phyloP scores from a whole-genome alignment of 768 basidiomycete genomes.

The Suillus subluteus region DNA sequence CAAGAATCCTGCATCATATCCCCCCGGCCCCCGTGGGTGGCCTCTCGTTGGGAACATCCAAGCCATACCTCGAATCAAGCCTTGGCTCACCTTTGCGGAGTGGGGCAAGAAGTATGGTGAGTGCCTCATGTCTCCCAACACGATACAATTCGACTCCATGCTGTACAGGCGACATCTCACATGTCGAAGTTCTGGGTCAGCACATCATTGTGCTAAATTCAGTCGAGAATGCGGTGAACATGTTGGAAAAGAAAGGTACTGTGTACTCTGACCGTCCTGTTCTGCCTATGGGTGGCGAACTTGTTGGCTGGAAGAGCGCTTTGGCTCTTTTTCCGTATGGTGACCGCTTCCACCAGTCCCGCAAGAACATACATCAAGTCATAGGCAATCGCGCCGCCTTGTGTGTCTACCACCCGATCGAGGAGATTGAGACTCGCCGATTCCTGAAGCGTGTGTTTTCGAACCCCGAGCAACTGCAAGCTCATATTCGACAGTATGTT shows the following conservation, averaged over 20 bases:
- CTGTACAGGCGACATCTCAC: conserved; percentile 57
- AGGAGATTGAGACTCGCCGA: too few relatives aligned
- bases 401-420: conserved; percentile 15
- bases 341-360: conserved; percentile 44
- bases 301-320: conserved; percentile 36
- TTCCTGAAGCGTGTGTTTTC: too few relatives aligned
- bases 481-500: too few relatives aligned
- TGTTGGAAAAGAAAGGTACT: conserved; percentile 68
- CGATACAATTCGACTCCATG: too few relatives aligned
- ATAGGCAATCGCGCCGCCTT: conserved; percentile 46
- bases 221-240: conserved; percentile 49
- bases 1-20: too few relatives aligned
- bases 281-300: conserved; percentile 43
- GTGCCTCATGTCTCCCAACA: too few relatives aligned
- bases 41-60: too few relatives aligned
- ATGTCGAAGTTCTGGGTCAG: conserved; percentile 61
- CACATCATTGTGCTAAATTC: conserved; percentile 60
- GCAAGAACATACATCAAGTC: conserved; percentile 42
- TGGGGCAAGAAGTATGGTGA: too few relatives aligned
- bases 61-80: too few relatives aligned
- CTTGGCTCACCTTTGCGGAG: too few relatives aligned
- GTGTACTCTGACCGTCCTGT: conserved; percentile 68
- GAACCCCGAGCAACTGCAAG: too few relatives aligned
- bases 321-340: conserved; percentile 43
- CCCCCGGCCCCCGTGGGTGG: too few relatives aligned